Base-by-base conservation (phyloP, 176 grass and related monocot species). In the Hsuehochloa calcarea region DNA sequence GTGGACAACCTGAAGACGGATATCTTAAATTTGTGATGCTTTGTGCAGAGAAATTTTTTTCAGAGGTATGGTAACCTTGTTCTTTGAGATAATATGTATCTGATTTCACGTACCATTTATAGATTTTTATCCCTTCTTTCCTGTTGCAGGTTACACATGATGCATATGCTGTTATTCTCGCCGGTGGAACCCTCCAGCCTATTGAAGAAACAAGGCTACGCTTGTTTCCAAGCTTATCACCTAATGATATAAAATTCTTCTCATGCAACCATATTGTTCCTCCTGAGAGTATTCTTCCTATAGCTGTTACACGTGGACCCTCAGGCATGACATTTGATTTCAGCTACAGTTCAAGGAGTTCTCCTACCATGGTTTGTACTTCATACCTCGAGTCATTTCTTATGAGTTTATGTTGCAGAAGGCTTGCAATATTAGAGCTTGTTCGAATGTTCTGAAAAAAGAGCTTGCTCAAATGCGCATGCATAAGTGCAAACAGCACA, bases 11-110 rank as follows among this genome's bases (percentile, higher is more conserved):
- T 85, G 89, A 93, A 55, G 95, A 95, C 80, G 68, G 64, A 67
- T 87, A 92, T 83, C 69, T 98, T 86, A 98, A 98, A 85, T 98
- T 93, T 88, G 92, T 95, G 68, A 98, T 98, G 93, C 96, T 95
- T 76, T 95, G 80, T 78, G 89, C 93, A 71, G 89, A 98, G 62
- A 93, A 93, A 88, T 86, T 95, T 65, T 95, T 98, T 87, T 88
- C 80, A 22, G 93, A 95, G 96, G 96, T 98, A 19, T 65, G 49
- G 23, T 72, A 68, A n/a, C 22, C 23, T 82, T 77, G 27, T 22
- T 50, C 41, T 20, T 59, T 46, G 61, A 25, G 25, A 35, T 13
- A 68, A 54, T 8, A 43, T 4, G 27, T 87, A 11, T 58, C 40
- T 14, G 55, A 41, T 54, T 74, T n/a, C 46, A 65, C 5, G 12